A percentile compares a stretch with the other conserved stretches of the same genome.
These are phyloP conservation scores for Boletus edulis DNA, from an alignment of 768 basidiomycete genomes.

Conservation along the genomic window DNA sequence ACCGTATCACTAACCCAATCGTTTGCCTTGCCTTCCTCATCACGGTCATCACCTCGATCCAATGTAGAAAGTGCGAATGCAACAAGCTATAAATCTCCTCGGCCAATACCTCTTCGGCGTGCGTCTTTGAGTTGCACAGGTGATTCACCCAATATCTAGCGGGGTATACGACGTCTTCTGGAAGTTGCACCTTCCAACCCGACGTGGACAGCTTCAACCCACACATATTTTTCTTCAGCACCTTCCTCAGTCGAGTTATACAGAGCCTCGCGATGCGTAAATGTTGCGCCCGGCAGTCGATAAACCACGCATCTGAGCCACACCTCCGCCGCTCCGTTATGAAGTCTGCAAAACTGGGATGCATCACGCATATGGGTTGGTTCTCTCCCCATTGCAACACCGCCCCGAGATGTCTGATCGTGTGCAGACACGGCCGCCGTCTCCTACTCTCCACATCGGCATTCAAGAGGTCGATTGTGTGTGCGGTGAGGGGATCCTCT, in stretches of 20 bases:
- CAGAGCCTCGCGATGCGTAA: conserved; percentile 26
- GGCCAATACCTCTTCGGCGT: conserved; percentile 1
- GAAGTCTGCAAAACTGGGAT: conserved; percentile 36
- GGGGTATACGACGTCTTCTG: conserved; percentile 27
- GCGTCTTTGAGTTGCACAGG: conserved; percentile 15
- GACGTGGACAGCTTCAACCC: conserved; percentile 19
- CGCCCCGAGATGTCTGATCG: conserved; percentile 25
- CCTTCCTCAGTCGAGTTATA: conserved; percentile 12
- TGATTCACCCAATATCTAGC: conserved; percentile 30
- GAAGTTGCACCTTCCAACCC: conserved; percentile 13
- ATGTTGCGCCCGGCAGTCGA: conserved; percentile 23
- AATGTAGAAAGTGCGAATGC: conserved; percentile 29
- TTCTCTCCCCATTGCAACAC: conserved; percentile 28
- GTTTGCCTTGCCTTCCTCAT: conserved; percentile 33
- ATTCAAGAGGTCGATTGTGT: conserved; percentile 28
- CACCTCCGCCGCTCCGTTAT: conserved; percentile 31
- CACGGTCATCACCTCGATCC: conserved; percentile 33
- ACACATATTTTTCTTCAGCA: conserved; percentile 27
- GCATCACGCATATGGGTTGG: conserved; percentile 30
- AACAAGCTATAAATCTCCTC: conserved; percentile 22
- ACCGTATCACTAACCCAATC: conserved; percentile 23
- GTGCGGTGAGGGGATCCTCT: conserved; percentile 24
- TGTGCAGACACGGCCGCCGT: conserved; percentile 29
- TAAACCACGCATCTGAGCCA: conserved; percentile 26
- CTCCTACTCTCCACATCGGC: conserved; percentile 6